These are phyloP conservation scores for Phytophthora pistaciae DNA, from an alignment of 352 stramenopile genomes.

Conservation along the genomic window DNA sequence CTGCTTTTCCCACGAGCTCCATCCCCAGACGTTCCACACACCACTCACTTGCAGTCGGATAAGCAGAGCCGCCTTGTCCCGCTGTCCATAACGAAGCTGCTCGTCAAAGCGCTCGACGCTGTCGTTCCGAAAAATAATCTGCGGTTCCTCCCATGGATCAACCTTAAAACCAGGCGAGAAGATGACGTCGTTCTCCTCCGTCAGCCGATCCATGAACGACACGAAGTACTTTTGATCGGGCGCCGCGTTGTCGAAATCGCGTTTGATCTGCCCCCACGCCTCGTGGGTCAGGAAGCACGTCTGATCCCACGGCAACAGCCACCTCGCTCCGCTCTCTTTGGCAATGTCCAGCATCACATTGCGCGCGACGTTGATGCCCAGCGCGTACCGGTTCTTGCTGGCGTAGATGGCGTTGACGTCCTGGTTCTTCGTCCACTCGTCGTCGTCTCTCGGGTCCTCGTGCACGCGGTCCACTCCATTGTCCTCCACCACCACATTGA, in stretches of 20 bases:
- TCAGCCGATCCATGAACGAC: conserved; percentile 60
- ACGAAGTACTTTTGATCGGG: conserved; percentile 58
- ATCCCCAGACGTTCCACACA: conserved; percentile 57
- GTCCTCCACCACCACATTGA: conserved; percentile 58
- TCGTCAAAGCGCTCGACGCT: conserved; percentile 62
- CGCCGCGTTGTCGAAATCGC: conserved; percentile 25
- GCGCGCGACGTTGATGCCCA: conserved; percentile 59
- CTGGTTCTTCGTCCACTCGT: conserved; percentile 44
- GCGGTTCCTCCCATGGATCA: conserved; percentile 61
- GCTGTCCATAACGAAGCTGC: conserved; percentile 55
- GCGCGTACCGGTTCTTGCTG: conserved; percentile 57
- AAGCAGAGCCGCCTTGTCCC: conserved; percentile 61
- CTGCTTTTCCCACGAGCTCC: conserved; percentile 51
- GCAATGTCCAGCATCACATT: conserved; percentile 63
- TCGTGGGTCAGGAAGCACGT: conserved; percentile 55
- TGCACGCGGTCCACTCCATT: conserved; percentile 46
- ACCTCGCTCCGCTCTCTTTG: conserved; percentile 38
- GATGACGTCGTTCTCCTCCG: conserved; percentile 54
- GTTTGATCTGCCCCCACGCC: conserved; percentile 56
- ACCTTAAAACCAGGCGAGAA: conserved; percentile 41
- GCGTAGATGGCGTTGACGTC: conserved; percentile 54
- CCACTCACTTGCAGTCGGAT: conserved; percentile 51
- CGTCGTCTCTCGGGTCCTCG: conserved; percentile 8
- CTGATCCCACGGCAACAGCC: conserved; percentile 67
- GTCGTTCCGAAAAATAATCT: conserved; percentile 64